A percentile compares a stretch with the other conserved stretches of the same genome.
These are phyloP conservation scores for Metschnikowia anglica DNA, from an alignment of 805 yeast species.

Conservation along the genomic window DNA sequence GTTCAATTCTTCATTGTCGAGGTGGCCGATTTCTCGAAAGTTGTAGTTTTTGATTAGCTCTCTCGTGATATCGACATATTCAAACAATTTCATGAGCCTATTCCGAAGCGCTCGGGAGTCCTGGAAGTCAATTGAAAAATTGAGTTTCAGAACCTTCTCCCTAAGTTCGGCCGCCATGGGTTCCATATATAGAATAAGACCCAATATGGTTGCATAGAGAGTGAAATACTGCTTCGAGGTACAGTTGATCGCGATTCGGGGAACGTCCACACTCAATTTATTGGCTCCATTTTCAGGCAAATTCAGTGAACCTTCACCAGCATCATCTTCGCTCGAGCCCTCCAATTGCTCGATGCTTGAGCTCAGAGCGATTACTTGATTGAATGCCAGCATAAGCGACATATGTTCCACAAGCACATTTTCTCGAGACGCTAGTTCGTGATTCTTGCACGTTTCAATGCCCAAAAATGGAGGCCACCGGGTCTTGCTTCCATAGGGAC, in stretches of 20 bases:
- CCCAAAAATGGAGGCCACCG: constrained; percentile 94
- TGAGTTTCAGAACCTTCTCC: constrained; percentile 62
- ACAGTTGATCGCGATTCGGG: constrained; percentile 62
- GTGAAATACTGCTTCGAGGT: constrained; percentile 75
- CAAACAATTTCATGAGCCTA: constrained; percentile 50
- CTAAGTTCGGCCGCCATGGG: constrained; percentile 60
- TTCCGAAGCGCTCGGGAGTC: constrained; percentile 51
- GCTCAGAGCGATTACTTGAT: constrained; percentile 37
- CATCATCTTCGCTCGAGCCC: background rate
- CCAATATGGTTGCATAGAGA: constrained; percentile 58
- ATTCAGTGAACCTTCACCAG: constrained; percentile 2
- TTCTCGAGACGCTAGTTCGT: constrained; percentile 40
- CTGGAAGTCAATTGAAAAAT: constrained; percentile 68
- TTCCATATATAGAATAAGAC: constrained; percentile 69
- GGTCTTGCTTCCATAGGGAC: constrained; percentile 59
- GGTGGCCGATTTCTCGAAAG: constrained; percentile 44
- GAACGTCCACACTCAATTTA: constrained; percentile 61
- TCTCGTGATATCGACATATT: constrained; percentile 42
- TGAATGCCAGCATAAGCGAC: constrained; percentile 60
- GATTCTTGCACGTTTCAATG: constrained; percentile 61
- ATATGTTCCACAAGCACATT: constrained; percentile 62
- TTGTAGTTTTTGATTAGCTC: constrained; percentile 47
- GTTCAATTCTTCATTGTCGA: constrained; percentile 50
- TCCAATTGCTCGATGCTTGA: constrained; percentile 15
- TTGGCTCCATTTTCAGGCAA: constrained; percentile 21